Conservation (phyloP, 1,139 yeast genomes). For the Candida labiduridarum region DNA sequence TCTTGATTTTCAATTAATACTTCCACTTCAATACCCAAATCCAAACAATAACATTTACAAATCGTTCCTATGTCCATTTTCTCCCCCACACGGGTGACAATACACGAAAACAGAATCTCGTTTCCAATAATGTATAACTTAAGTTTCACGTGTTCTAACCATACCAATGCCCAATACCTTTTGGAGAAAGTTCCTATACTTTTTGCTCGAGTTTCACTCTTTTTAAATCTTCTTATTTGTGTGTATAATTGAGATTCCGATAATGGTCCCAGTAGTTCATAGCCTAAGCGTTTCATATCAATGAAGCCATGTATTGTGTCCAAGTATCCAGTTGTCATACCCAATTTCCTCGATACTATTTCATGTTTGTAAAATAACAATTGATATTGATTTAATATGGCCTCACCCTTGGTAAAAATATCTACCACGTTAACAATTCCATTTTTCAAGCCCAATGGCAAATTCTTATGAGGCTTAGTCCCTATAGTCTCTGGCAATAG, state of each 20-base stretch:
- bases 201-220: constrained; percentile 17
- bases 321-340: constrained; percentile 5
- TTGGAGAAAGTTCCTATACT: constrained; percentile 18
- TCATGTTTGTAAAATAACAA: constrained; percentile 20
- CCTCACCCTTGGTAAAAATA: constrained; percentile 26
- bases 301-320: constrained; percentile 20
- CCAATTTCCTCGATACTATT: constrained; percentile 7
- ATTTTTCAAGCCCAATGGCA: constrained; percentile 29
- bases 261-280: constrained; percentile 37
- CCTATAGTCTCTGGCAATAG: constrained; percentile 20
- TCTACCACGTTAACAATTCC: constrained; percentile 33
- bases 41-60: constrained; percentile 42
- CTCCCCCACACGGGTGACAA: constrained; percentile 29
- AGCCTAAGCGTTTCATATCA: constrained; percentile 37
- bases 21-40: constrained; percentile 51
- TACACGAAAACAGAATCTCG: constrained; percentile 23
- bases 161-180: constrained; percentile 27
- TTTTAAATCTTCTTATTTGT: constrained; percentile 20
- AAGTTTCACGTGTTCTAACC: constrained; percentile 24
- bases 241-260: constrained; percentile 19
- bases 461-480: constrained; percentile 12
- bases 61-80: constrained; percentile 15
- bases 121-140: constrained; percentile 3
- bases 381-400: constrained; percentile 43
- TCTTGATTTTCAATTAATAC: constrained; percentile 25